Conservation (phyloP, 192 early-diverging fungal species). For the Coemansia sp. region DNA sequence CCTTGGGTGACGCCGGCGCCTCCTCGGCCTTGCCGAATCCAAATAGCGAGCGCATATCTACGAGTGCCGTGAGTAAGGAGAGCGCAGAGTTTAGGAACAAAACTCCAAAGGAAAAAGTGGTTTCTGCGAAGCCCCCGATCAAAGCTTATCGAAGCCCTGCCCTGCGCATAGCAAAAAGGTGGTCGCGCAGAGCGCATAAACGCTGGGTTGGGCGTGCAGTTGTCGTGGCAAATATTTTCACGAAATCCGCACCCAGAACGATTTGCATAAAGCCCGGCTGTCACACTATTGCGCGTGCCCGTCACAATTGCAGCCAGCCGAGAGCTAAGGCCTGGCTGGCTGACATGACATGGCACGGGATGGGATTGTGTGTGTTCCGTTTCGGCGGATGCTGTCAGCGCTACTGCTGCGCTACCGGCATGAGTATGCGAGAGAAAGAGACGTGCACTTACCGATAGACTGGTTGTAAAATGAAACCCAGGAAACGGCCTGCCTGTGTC, state of each 20-base stretch:
- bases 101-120: neutral
- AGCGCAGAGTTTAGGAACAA: neutral
- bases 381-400: no score
- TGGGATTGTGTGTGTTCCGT: no score
- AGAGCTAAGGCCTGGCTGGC: neutral
- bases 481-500: neutral
- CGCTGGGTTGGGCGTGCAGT: neutral
- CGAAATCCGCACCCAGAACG: no score
- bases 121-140: neutral
- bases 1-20: constrained; percentile 10
- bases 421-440: neutral
- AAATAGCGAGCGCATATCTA: constrained; percentile 44
- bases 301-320: neutral
- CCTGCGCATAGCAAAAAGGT: neutral
- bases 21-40: constrained; percentile 37
- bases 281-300: neutral
- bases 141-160: neutral
- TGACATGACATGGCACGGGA: neutral
- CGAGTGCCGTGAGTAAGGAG: neutral
- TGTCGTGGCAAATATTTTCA: neutral
- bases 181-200: neutral
- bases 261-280: neutral
- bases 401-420: no score
- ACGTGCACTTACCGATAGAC: neutral
- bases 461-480: neutral